Conservation (phyloP, 192 early-diverging fungal species). For the Mortierella claussenii region DNA sequence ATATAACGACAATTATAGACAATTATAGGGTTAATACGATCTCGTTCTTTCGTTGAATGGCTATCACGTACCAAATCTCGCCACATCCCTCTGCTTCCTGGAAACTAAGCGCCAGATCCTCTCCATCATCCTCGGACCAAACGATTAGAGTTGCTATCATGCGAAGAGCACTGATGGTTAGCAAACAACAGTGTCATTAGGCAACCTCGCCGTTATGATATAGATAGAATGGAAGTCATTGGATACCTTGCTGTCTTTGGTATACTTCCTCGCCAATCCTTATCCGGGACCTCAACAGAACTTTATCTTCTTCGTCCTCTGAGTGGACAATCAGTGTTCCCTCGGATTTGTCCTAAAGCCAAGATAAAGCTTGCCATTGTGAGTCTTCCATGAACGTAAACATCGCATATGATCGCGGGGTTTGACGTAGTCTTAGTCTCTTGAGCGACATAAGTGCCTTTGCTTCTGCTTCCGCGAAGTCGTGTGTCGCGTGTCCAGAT, state of each 20-base stretch:
- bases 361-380: neutral
- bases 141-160: conserved; percentile 89
- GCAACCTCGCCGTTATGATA: neutral
- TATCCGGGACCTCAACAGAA: conserved; percentile 82
- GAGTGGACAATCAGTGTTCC: conserved; percentile 73
- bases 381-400: no score
- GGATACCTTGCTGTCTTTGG: conserved; percentile 85
- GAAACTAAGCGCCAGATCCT: conserved; percentile 93
- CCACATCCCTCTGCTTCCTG: conserved; percentile 89
- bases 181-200: no score
- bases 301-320: conserved; percentile 63
- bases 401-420: no score
- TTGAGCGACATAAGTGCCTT: no score
- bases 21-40: no score
- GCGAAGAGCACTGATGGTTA: neutral
- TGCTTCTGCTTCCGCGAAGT: no score
- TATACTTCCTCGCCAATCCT: conserved; percentile 74
- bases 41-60: no score
- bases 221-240: neutral
- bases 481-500: no score
- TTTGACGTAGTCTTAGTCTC: no score
- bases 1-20: no score
- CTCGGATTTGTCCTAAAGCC: conserved; percentile 57
- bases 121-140: conserved; percentile 83
- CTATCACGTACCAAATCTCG: conserved; percentile 69